These are phyloP conservation scores for Pilaira anomala DNA, from an alignment of 192 early-diverging fungal species.

Conservation along the genomic window DNA sequence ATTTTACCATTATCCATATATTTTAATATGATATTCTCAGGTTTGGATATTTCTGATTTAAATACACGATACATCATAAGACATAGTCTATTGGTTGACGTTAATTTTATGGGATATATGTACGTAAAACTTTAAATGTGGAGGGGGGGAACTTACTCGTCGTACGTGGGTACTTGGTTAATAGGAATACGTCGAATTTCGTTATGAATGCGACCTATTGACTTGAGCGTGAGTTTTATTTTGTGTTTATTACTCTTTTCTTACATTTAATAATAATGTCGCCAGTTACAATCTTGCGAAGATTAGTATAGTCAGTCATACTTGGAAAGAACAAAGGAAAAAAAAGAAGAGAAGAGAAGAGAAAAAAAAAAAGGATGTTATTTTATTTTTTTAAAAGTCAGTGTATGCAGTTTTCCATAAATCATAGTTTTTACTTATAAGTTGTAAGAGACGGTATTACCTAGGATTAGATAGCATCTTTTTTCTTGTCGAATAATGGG, in stretches of 20 bases:
- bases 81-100: conserved; percentile 42
- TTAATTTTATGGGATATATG: not conserved
- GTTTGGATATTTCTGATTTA: conserved; percentile 26
- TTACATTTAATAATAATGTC: conserved; percentile 40
- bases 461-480: too few relatives aligned
- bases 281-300: conserved; percentile 36
- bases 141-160: conserved; percentile 35
- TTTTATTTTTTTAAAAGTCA: too few relatives aligned
- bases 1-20: conserved; percentile 49
- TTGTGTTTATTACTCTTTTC: not conserved
- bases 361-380: too few relatives aligned
- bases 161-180: conserved; percentile 47
- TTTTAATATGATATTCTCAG: conserved; percentile 43
- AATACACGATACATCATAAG: conserved; percentile 50
- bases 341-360: too few relatives aligned
- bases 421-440: too few relatives aligned
- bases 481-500: too few relatives aligned
- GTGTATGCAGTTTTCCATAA: too few relatives aligned
- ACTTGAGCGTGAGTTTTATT: too few relatives aligned
- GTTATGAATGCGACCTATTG: conserved; percentile 45
- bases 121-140: too few relatives aligned
- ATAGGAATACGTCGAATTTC: conserved; percentile 47
- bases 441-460: too few relatives aligned
- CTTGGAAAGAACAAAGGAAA: not conserved
- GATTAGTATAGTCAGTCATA: conserved; percentile 26